Base-by-base conservation (phyloP, 2,329 filamentous ascomycete species). In the Phoma sp. region DNA sequence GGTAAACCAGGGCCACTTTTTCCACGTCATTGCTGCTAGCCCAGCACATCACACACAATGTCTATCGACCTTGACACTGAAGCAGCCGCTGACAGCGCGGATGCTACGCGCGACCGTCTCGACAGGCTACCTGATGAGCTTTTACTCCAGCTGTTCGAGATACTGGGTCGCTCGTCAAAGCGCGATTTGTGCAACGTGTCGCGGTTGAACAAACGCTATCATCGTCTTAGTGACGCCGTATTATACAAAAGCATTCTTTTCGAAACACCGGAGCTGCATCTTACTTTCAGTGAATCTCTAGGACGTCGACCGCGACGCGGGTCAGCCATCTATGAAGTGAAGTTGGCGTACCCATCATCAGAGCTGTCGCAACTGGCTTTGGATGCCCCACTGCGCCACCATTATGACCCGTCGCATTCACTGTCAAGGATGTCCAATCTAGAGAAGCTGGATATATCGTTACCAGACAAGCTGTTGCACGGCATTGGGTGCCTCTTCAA, bases 401-500 rank as follows among this genome's bases (percentile, higher is more conserved):
- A 64, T 20, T 68, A 69, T 39, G 67, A 71, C 33, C 58, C 70
- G n/a, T 72, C 67, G 18, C 66, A 64, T 23, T 71, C 69, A 2
- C 32, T 72, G 21, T 72, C 69, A 1, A 65, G 68, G 15, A 72
- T 72, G 69, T 71, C 67, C 7, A 72, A 72, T 46, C 33, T 72
- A 29, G 65, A 70, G 43, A 69, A 65, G 33, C 60, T 72, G n/a
- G 69, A 72, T 14, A 71, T 72, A 5, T 61, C 67, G 2, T 62
- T 72, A 9, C 69, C 69, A 7, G 68, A 69, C 30, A 59, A 62
- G 33, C 49, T 72, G 2, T 43, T 71, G 23, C 66, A 66, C 28
- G 69, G 69, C 11, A 71, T 72, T 26, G 69, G 69, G 4, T 64
- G 62, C 14, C 51, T 72, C 12, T 72, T 72, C 64, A 72, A 72